Base-by-base conservation (phyloP, 495 filamentous ascomycete genomes). In the Aspergillus diversus region DNA sequence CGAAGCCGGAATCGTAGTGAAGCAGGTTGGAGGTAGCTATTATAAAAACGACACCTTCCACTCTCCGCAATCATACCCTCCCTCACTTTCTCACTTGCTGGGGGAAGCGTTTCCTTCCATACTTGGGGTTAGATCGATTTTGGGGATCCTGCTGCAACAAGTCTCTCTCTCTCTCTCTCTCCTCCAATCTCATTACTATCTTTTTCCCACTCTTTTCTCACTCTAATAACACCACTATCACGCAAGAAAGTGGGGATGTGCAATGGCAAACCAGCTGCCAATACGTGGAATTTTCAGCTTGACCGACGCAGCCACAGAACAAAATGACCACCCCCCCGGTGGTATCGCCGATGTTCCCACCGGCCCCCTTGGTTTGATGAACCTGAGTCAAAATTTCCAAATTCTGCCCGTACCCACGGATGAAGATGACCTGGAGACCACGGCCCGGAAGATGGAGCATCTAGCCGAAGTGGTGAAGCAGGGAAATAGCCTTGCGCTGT, bases 351-450 rank as follows among this genome's bases (percentile, higher is more conserved):
- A 9, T 13, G 9, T 21, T 35, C 46, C 5, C 33, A 60, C 49
- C 32, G 17, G 63, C 17, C 48, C 57, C 12, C n/a, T 37, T 11
- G 46, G 52, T 27, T 37, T 65, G 8, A 37, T 33, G 7, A 15
- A 32, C 3, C 34, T 61, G 21, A 32, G 59, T 32, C 43, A 55
- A 15, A 49, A 33, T 7, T 46, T 63, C 9, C 53, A 50, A 9
- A 53, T 73, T 59, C 59, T 73, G 12, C 61, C 71, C 0, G 56
- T 70, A 5, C 71, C 73, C 0, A 39, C 54, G 12, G 57, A 56
- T 9, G 54, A 37, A 12, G 73, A 76, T 47, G 63, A 66, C 42
- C 69, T 74, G 4, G 63, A 73, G 54, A 59, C 47, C 9, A 74
- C 69, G 15, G 66, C 56, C 5, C 48, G 32, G 17, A 76, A 74